Percentiles rank a stretch among this genome's conserved stretches.
These are phyloP conservation scores for Penicillium sp. DNA, from an alignment of 2,329 filamentous ascomycete species.

Conservation along the genomic window DNA sequence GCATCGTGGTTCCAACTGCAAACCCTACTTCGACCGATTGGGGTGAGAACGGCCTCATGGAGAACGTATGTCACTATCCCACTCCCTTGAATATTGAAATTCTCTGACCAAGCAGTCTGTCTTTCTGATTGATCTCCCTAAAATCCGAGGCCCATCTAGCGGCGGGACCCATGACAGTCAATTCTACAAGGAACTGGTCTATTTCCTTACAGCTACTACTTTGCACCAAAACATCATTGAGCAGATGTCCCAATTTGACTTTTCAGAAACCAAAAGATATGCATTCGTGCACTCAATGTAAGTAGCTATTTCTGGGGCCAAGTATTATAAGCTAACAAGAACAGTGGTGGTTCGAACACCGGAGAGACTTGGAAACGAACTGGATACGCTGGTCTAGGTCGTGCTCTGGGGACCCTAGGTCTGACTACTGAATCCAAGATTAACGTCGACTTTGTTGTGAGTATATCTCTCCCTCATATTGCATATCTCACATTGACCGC, in stretches of 20 bases:
- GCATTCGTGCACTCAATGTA: constrained; percentile 86
- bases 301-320: constrained; percentile 34
- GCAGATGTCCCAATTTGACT: constrained; percentile 79
- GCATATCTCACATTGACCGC: neutral
- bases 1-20: constrained; percentile 82
- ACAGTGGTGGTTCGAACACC: constrained; percentile 59
- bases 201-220: constrained; percentile 69
- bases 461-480: constrained; percentile 22
- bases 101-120: constrained; percentile 58
- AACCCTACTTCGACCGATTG: constrained; percentile 87
- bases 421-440: constrained; percentile 58
- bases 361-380: constrained; percentile 54
- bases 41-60: constrained; percentile 77
- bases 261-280: constrained; percentile 68
- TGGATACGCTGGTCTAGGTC: constrained; percentile 74
- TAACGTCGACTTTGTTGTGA: constrained; percentile 72
- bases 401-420: constrained; percentile 65
- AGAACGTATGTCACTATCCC: constrained; percentile 63
- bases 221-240: constrained; percentile 65
- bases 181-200: constrained; percentile 71
- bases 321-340: constrained; percentile 9
- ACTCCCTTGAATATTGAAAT: neutral
- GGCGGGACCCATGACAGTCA: constrained; percentile 39
- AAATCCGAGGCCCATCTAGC: constrained; percentile 29
- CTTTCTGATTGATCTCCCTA: constrained; percentile 89